Percentiles rank a stretch among this genome's conserved stretches.
These are phyloP conservation scores for Candida khao-thaluensis DNA, from an alignment of 805 yeast genomes.

Conservation along the genomic window DNA sequence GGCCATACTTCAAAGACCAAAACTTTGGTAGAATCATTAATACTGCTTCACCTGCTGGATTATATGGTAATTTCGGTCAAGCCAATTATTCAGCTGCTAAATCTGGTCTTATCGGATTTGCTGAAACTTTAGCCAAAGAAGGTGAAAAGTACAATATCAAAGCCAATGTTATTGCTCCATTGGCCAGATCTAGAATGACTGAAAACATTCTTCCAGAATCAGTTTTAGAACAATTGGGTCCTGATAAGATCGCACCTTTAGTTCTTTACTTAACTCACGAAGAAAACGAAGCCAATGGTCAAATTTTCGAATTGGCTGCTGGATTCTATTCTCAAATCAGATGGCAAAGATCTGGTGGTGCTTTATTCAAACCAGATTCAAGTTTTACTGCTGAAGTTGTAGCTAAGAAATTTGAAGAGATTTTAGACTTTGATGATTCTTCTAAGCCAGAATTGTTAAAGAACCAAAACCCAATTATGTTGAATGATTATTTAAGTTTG, in stretches of 20 bases:
- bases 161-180: constrained; percentile 87
- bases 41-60: constrained; percentile 97
- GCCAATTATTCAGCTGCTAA: constrained; percentile 94
- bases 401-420: constrained; percentile 60
- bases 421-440: constrained; percentile 61
- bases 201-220: constrained; percentile 86
- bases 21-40: constrained; percentile 84
- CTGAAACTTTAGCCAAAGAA: constrained; percentile 94
- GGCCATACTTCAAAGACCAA: constrained; percentile 86
- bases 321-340: constrained; percentile 89
- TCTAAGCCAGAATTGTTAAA: constrained; percentile 49
- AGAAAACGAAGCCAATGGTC: constrained; percentile 57
- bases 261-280: constrained; percentile 80
- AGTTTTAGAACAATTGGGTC: constrained; percentile 72
- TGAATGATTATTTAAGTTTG: constrained; percentile 68
- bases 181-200: constrained; percentile 96
- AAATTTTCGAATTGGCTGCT: constrained; percentile 90
- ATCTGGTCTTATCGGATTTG: constrained; percentile 82
- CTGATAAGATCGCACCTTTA: constrained; percentile 90
- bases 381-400: constrained; percentile 84
- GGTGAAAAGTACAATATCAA: constrained; percentile 81
- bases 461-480: constrained; percentile 65
- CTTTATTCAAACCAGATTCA: constrained; percentile 73
- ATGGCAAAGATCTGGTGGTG: constrained; percentile 93
- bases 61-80: constrained; percentile 96